phyloP scores from a whole-genome alignment of 108 stramenopile species.

The Schizochytrium sp. region DNA sequence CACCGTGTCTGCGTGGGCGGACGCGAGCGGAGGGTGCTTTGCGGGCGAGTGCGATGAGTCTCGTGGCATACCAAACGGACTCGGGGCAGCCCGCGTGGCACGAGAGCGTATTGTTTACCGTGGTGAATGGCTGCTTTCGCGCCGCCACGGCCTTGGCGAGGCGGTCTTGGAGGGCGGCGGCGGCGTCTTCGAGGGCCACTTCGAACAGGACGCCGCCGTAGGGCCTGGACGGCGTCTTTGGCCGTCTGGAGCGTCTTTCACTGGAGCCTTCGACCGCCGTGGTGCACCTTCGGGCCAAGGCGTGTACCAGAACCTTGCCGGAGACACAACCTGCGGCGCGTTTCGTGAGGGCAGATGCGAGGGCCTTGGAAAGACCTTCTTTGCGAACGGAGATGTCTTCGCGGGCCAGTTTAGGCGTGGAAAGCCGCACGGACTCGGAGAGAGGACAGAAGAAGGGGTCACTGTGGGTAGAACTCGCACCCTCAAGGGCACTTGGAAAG shows the following conservation, averaged over 20 bases:
- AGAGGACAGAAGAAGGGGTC: background rate
- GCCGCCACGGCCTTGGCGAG: too few relatives aligned
- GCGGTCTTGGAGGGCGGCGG: too few relatives aligned
- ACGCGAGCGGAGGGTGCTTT: too few relatives aligned
- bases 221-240: constrained; percentile 36
- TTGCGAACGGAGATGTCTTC: constrained; percentile 42
- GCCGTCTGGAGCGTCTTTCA: background rate
- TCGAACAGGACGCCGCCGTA: background rate
- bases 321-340: background rate
- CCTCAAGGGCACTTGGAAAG: background rate
- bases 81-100: too few relatives aligned
- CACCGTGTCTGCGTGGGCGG: too few relatives aligned
- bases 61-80: too few relatives aligned
- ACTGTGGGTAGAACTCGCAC: background rate
- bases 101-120: too few relatives aligned
- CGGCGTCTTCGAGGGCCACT: background rate
- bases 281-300: constrained; percentile 31
- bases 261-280: background rate
- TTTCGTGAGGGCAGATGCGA: constrained; percentile 50
- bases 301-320: constrained; percentile 12
- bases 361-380: constrained; percentile 50
- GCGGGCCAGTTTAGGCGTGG: constrained; percentile 9
- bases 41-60: too few relatives aligned
- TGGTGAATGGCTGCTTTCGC: too few relatives aligned
- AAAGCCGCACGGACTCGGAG: constrained; percentile 45